Evolutionary conservation across 2,329 filamentous ascomycete genomes (phyloP).

Genomic region (Aspergillus sp.): DNA sequence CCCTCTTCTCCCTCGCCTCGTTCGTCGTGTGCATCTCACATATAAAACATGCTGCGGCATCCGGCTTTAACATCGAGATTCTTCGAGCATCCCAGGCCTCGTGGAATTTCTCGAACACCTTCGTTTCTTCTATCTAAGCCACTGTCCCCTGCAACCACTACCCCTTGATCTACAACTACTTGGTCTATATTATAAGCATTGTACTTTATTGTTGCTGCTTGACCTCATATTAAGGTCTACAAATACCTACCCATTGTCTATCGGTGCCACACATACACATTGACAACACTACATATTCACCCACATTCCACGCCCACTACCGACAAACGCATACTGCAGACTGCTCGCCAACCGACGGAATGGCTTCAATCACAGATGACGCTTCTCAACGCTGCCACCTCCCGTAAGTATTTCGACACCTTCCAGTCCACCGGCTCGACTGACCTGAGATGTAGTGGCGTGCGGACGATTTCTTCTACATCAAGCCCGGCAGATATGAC

Average conservation of each 20-base stretch:
- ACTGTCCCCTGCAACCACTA: conserved; percentile 13
- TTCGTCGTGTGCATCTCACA: conserved; percentile 25
- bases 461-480: conserved; percentile 24
- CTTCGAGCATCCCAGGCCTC: conserved; percentile 26
- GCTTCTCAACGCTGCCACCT: conserved; percentile 33
- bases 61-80: conserved; percentile 23
- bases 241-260: conserved; percentile 6
- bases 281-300: background rate
- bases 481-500: conserved; percentile 27
- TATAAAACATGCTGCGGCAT: conserved; percentile 38
- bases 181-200: background rate
- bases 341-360: conserved; percentile 32
- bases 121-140: background rate
- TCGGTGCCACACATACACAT: conserved; percentile 19
- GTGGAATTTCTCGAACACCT: conserved; percentile 23
- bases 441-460: conserved; percentile 18
- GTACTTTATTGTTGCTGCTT: conserved; percentile 3
- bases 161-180: conserved; percentile 15
- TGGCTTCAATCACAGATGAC: conserved; percentile 29
- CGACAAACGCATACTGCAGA: background rate
- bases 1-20: conserved; percentile 19
- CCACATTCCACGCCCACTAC: background rate
- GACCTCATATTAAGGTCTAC: background rate
- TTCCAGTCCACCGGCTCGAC: background rate
- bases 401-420: conserved; percentile 29